A percentile compares a stretch with the other conserved stretches of the same genome.
Conservation (phyloP, 2,329 filamentous ascomycete species). For the Claviceps pazoutovae region DNA sequence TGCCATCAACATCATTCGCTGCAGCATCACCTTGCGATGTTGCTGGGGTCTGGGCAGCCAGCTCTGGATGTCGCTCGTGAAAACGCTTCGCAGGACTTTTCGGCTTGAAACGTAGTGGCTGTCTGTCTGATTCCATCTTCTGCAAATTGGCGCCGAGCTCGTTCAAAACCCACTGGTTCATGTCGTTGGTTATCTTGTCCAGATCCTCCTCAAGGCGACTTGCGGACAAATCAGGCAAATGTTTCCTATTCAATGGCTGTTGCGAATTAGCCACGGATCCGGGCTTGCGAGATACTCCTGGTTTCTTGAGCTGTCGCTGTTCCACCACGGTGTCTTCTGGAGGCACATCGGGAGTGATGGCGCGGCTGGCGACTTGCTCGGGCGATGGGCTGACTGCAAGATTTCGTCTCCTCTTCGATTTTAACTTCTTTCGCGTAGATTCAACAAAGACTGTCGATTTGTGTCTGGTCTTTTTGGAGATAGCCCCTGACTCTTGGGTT, state of each 20-base stretch:
- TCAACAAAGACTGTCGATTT: constrained; percentile 42
- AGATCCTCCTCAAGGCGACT: constrained; percentile 28
- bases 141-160: constrained; percentile 42
- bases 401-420: constrained; percentile 9
- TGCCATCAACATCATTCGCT: constrained; percentile 27
- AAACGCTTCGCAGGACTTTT: constrained; percentile 42
- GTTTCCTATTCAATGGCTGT: constrained; percentile 10
- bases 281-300: constrained; percentile 16
- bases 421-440: constrained; percentile 28
- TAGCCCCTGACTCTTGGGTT: constrained; percentile 12
- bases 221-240: constrained; percentile 20
- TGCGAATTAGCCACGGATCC: constrained; percentile 7
- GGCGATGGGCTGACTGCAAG: constrained; percentile 9
- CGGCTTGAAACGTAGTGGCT: constrained; percentile 35
- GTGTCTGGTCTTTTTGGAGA: constrained; percentile 28
- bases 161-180: constrained; percentile 44
- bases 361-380: background rate
- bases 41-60: background rate
- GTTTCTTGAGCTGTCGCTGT: constrained; percentile 20
- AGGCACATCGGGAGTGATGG: background rate
- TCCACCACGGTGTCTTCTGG: constrained; percentile 7
- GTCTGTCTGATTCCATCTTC: constrained; percentile 29
- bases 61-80: constrained; percentile 39
- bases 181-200: constrained; percentile 37
- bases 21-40: constrained; percentile 14